Conservation (phyloP, 1,139 yeast species). For the Yamadazyma sp. region DNA sequence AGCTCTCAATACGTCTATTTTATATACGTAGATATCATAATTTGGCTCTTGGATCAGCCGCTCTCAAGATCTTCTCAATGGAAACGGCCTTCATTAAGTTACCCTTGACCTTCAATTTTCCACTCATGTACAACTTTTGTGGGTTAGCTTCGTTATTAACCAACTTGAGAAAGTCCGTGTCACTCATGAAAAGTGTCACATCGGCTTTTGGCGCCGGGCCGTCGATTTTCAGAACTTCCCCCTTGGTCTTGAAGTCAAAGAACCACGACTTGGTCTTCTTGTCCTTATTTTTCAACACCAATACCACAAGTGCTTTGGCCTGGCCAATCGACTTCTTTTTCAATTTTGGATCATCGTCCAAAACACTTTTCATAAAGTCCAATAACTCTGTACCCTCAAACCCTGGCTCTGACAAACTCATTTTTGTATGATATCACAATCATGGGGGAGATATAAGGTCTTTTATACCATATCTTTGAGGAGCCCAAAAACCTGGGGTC, state of each 20-base stretch:
- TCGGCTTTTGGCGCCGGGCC: constrained; percentile 22
- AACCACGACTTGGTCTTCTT: constrained; percentile 23
- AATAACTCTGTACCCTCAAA: constrained; percentile 25
- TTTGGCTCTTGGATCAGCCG: constrained; percentile 26
- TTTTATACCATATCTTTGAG: neutral
- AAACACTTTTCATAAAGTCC: constrained; percentile 22
- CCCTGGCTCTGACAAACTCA: constrained; percentile 23
- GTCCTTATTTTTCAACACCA: constrained; percentile 21
- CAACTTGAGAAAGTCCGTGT: constrained; percentile 22
- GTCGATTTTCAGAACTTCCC: constrained; percentile 20
- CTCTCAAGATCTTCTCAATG: constrained; percentile 22
- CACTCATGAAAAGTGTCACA: constrained; percentile 20
- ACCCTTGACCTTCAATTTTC: constrained; percentile 25
- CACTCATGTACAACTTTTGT: constrained; percentile 23
- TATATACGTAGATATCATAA: constrained; percentile 6
- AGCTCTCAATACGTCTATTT: too few relatives aligned
- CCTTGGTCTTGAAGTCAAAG: constrained; percentile 22
- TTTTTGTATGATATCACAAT: constrained; percentile 4
- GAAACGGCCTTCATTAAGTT: constrained; percentile 26
- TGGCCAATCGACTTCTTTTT: constrained; percentile 19
- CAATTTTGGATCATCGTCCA: constrained; percentile 22
- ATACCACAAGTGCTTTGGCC: constrained; percentile 21
- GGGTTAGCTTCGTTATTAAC: constrained; percentile 24
- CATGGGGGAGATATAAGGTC: neutral
- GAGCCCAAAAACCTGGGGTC: neutral